These are phyloP conservation scores for Pyrenochaeta sp. DNA, from an alignment of 2,329 filamentous ascomycete genomes.

Conservation along the genomic window DNA sequence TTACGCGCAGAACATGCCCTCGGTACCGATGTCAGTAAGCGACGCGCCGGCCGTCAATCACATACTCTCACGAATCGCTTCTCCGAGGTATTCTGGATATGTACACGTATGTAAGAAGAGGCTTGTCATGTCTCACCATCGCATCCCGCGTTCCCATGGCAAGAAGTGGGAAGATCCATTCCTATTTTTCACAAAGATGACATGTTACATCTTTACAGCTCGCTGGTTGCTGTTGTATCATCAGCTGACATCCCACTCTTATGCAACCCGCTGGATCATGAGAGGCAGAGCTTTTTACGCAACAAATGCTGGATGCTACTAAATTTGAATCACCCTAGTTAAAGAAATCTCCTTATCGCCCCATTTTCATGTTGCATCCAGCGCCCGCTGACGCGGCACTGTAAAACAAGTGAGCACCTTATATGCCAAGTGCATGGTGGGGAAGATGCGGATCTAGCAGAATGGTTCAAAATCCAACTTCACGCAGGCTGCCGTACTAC, in stretches of 20 bases:
- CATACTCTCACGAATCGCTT: slow-evolving; percentile 8
- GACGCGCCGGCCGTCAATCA: slow-evolving; percentile 15
- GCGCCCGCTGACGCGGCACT: background rate
- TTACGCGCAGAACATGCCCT: slow-evolving; percentile 29
- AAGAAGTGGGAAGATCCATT: background rate
- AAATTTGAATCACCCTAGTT: background rate
- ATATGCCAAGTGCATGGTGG: slow-evolving; percentile 8
- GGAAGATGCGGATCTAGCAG: slow-evolving; percentile 19
- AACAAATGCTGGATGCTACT: background rate
- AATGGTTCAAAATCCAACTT: background rate
- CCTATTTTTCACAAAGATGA: background rate
- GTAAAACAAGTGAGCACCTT: background rate
- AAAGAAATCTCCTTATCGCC: background rate
- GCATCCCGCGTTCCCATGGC: background rate
- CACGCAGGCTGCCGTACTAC: background rate
- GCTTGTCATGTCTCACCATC: slow-evolving; percentile 4
- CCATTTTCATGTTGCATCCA: background rate
- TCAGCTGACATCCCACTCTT: background rate
- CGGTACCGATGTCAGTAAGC: slow-evolving; percentile 21
- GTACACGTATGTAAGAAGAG: slow-evolving; percentile 19
- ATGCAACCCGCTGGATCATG: background rate
- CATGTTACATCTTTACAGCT: background rate
- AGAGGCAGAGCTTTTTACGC: too few relatives aligned
- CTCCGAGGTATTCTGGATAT: slow-evolving; percentile 4
- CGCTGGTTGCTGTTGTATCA: background rate